These are phyloP conservation scores for Aphanomyces stellatus DNA, from an alignment of 352 stramenopile genomes.

Conservation along the genomic window DNA sequence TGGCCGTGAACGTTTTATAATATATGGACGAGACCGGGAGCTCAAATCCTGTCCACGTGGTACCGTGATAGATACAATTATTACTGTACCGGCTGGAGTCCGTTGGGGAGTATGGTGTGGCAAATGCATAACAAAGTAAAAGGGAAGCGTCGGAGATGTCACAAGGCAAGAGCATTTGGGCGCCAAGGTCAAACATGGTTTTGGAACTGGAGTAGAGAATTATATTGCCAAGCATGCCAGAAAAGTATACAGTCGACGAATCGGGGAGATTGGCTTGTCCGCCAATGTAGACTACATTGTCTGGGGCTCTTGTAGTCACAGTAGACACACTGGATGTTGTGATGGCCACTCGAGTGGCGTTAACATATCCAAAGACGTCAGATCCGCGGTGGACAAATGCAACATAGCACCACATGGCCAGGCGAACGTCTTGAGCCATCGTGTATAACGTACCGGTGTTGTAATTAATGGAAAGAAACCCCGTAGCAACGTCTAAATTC, in stretches of 20 bases:
- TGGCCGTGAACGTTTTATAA: not conserved
- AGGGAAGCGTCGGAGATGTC: too few species aligned
- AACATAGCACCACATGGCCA: not conserved
- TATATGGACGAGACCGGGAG: not conserved
- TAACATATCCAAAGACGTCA: constrained; percentile 11
- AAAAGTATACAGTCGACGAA: too few species aligned
- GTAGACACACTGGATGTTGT: not conserved
- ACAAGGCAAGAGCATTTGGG: too few species aligned
- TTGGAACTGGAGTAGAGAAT: too few species aligned
- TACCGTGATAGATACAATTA: not conserved
- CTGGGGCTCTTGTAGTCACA: not conserved
- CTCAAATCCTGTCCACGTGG: not conserved
- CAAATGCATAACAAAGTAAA: too few species aligned
- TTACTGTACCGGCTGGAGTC: not conserved
- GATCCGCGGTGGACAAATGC: not conserved
- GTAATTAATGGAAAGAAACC: not conserved
- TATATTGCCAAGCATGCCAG: too few species aligned
- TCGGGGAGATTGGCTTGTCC: too few species aligned
- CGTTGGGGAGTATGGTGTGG: too few species aligned
- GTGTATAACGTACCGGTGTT: not conserved
- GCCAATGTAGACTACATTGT: too few species aligned
- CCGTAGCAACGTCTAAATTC: not conserved
- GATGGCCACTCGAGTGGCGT: not conserved
- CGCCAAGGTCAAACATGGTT: too few species aligned
- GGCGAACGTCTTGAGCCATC: not conserved